Conservation (phyloP, 2,329 filamentous ascomycete species). For the Epicoccum nigrum region DNA sequence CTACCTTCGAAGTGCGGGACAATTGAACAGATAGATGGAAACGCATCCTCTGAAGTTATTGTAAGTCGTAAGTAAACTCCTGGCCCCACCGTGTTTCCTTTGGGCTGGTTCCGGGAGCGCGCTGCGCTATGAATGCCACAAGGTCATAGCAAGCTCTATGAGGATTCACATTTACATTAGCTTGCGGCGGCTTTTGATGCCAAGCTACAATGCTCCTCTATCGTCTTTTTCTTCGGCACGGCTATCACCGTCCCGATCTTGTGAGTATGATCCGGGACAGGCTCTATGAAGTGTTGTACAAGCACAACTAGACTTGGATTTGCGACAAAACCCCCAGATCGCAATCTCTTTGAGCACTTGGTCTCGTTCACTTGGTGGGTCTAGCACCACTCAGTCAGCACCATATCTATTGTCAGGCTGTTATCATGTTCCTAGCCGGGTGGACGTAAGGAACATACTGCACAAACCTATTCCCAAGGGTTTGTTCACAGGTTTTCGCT, state of each 20-base stretch:
- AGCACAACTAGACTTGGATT: background rate
- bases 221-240: no score
- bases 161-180: no score
- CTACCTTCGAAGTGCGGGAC: constrained; percentile 24
- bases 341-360: background rate
- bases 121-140: constrained; percentile 22
- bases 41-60: constrained; percentile 18
- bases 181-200: no score
- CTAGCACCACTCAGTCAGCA: background rate
- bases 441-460: background rate
- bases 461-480: constrained; percentile 3
- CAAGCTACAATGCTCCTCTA: no score
- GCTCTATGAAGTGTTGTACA: background rate
- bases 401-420: constrained; percentile 1
- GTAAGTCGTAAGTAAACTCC: background rate
- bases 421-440: background rate
- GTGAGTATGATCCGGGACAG: no score
- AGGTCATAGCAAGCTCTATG: background rate
- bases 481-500: constrained; percentile 22
- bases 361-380: constrained; percentile 3
- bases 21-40: constrained; percentile 15
- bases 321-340: constrained; percentile 6
- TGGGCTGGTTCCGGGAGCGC: constrained; percentile 31
- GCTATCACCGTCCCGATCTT: no score
- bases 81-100: constrained; percentile 1